A percentile compares a stretch with the other conserved stretches of the same genome.
phyloP scores from a whole-genome alignment of 73 alveolate genomes.

The Tetrahymena malaccensis region DNA sequence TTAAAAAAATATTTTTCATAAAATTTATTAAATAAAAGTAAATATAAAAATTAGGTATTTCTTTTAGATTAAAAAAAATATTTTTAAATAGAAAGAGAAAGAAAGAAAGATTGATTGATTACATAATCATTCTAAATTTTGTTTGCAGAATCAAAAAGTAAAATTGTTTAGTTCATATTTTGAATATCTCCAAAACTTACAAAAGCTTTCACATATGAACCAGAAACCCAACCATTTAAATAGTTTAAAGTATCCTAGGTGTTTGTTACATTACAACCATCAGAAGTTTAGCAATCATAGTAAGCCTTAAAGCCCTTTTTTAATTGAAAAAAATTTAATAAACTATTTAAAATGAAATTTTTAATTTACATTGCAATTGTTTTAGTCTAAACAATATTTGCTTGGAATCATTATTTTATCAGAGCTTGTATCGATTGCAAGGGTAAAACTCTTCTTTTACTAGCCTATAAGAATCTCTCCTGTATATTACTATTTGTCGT shows the following conservation, averaged over 20 bases:
- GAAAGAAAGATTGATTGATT: too few relatives aligned
- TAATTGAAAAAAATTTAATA: too few relatives aligned
- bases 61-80: too few relatives aligned
- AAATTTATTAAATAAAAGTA: too few relatives aligned
- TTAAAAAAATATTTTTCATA: too few relatives aligned
- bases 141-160: not conserved
- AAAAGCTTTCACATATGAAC: not conserved
- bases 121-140: not conserved
- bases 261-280: not conserved
- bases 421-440: not conserved
- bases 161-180: too few relatives aligned
- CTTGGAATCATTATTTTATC: not conserved
- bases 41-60: too few relatives aligned
- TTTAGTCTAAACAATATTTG: not conserved
- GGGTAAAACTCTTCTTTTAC: not conserved
- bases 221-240: not conserved
- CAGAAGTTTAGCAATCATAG: not conserved
- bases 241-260: not conserved
- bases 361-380: not conserved
- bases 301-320: not conserved
- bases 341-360: too few relatives aligned
- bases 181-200: not conserved
- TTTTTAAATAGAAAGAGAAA: too few relatives aligned
- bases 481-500: not conserved
- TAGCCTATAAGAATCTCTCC: not conserved